Percentiles rank a stretch among this genome's conserved stretches.
These are phyloP conservation scores for Colletotrichum tropicicola DNA, from an alignment of 2,329 filamentous ascomycete species.

Conservation along the genomic window DNA sequence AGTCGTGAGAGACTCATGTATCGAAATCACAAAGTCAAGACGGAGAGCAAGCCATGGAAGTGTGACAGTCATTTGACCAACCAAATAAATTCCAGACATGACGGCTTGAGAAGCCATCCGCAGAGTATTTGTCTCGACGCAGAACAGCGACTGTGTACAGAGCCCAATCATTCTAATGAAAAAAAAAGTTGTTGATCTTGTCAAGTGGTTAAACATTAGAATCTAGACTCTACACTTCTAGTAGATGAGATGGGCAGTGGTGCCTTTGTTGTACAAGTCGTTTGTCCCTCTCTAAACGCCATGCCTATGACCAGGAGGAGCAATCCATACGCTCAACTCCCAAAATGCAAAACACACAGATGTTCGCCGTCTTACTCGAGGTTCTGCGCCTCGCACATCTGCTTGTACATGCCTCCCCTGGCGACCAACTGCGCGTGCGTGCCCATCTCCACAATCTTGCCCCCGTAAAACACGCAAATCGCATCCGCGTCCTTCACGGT, in stretches of 20 bases:
- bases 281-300: neutral
- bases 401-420: conserved; percentile 57
- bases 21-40: no score
- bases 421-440: conserved; percentile 66
- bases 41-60: no score
- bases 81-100: no score
- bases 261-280: neutral
- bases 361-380: conserved; percentile 41
- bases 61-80: no score
- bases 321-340: neutral
- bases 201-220: neutral
- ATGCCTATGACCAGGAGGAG: neutral
- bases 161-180: no score
- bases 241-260: neutral
- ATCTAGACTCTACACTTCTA: neutral
- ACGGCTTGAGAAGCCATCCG: no score
- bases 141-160: no score
- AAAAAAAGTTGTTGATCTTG: no score
- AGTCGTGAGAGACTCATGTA: no score
- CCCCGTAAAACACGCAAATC: conserved; percentile 69
- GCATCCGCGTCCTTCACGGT: conserved; percentile 66
- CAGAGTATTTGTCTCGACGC: no score
- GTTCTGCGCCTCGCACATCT: conserved; percentile 60
- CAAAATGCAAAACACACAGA: neutral
- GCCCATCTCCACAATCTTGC: conserved; percentile 67